Evolutionary conservation across 176 grass and related monocot genomes (phyloP), one percentile per base, ranked within the genome.

Genomic region (Hordeum marinum): DNA sequence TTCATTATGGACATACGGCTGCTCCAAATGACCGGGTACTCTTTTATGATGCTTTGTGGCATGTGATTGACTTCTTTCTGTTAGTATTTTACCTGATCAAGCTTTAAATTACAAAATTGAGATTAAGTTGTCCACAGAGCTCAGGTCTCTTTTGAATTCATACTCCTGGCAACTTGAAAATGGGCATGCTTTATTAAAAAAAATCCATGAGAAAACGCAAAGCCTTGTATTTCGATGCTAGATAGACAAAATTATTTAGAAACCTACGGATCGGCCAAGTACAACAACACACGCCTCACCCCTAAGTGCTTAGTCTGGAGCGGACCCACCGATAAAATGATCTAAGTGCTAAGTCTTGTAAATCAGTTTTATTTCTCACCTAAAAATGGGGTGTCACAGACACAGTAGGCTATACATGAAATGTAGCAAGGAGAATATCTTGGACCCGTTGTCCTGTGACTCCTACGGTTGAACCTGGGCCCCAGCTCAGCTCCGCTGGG

Each of bases 21-120:
- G 96, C 96, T 90, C 96, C 96, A 92, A 98, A 98, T 92, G 96
- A 98, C 34, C 82, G 92, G 85, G 93, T 90, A 91, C 32, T 83
- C 25, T 72, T 87, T 87, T 75, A 73, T 81, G 27, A 52, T 75
- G 64, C 60, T 80, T 83, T 63, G 79, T 60, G 9, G 68, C 41
- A 45, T 82, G n/a, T 43, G 27, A 18, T 66, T 82, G 69, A 46
- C 59, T 82, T 69, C 40, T 66, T 3, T 60, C 71, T 79, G 11
- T 75, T 26, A 63, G 67, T 62, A 68, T 63, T 74, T 89, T 79
- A 63, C 31, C 76, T 82, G 8, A 24, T 55, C 45, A 57, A 70
- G 12, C 46, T 52, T 64, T 9, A 72, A 58, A 27, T 58, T 36
- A 75, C 40, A 26, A 87, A 84, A 75, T 60, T 23, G 39, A 75